Conservation (phyloP, 169 alveolate species). For the Cryptosporidium muris region DNA sequence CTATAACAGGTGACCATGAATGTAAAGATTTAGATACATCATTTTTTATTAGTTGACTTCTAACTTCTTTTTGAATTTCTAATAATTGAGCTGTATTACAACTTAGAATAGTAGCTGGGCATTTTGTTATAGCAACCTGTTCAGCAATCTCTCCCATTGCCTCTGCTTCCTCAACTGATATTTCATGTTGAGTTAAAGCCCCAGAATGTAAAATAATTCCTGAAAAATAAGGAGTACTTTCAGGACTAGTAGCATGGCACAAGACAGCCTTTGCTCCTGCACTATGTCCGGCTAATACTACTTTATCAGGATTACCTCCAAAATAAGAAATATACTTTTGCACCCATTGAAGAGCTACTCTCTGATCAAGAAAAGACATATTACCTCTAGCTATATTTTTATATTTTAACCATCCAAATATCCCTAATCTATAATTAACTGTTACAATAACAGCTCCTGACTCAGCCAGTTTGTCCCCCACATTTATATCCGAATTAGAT, state of each 20-base stretch:
- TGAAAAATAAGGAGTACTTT: constrained; percentile 42
- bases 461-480: constrained; percentile 63
- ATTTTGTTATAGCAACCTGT: constrained; percentile 30
- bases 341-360: constrained; percentile 76
- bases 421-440: constrained; percentile 74
- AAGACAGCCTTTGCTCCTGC: constrained; percentile 75
- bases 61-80: constrained; percentile 56
- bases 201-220: constrained; percentile 62
- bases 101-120: constrained; percentile 57
- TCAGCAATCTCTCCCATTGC: constrained; percentile 58
- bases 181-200: constrained; percentile 64
- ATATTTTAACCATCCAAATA: constrained; percentile 73
- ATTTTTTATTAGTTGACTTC: constrained; percentile 30
- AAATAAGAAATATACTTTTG: constrained; percentile 73
- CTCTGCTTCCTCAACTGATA: constrained; percentile 50
- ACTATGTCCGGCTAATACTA: constrained; percentile 75
- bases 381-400: constrained; percentile 58
- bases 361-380: constrained; percentile 78
- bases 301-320: constrained; percentile 77
- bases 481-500: constrained; percentile 39
- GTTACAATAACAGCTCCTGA: constrained; percentile 74
- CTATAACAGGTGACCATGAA: constrained; percentile 68
- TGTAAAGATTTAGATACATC: constrained; percentile 56
- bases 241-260: constrained; percentile 62
- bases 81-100: constrained; percentile 55